phyloP scores from a whole-genome alignment of 306 rosid genomes.

The Benincasa hispida region DNA sequence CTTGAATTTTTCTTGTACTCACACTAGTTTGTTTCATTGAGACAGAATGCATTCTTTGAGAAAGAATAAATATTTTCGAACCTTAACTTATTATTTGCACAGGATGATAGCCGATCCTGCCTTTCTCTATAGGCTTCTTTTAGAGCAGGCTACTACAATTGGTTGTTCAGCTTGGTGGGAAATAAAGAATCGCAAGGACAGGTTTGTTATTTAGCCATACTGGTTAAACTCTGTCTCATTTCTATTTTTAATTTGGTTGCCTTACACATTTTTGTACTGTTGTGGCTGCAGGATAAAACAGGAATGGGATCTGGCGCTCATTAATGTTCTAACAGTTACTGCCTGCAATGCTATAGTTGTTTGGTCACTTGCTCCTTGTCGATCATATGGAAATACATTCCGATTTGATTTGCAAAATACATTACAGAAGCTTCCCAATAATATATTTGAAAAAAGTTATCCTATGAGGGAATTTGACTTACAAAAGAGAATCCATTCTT shows the following conservation, averaged over 20 bases:
- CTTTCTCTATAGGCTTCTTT: slow-evolving; percentile 62
- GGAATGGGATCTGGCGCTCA: slow-evolving; percentile 97
- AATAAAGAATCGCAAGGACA: slow-evolving; percentile 70
- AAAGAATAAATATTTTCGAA: neutral
- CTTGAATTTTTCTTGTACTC: neutral
- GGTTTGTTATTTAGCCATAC: slow-evolving; percentile 28
- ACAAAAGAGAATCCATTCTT: slow-evolving; percentile 75
- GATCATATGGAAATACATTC: slow-evolving; percentile 92
- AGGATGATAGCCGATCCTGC: slow-evolving; percentile 99
- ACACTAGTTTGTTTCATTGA: neutral
- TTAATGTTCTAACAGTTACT: slow-evolving; percentile 83
- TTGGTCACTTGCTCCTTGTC: slow-evolving; percentile 99
- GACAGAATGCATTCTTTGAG: neutral
- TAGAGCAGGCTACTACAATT: slow-evolving; percentile 77
- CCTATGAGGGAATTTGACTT: slow-evolving; percentile 88
- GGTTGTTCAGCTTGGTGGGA: slow-evolving; percentile 93
- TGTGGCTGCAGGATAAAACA: slow-evolving; percentile 66
- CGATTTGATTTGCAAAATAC: slow-evolving; percentile 90
- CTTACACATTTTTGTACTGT: slow-evolving; percentile 7
- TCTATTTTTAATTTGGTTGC: slow-evolving; percentile 7
- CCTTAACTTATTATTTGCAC: slow-evolving; percentile 10
- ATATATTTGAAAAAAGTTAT: slow-evolving; percentile 88
- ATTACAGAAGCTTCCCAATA: slow-evolving; percentile 95
- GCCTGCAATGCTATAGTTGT: slow-evolving; percentile 95
- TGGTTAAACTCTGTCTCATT: slow-evolving; percentile 8